phyloP scores from a whole-genome alignment of 805 yeast species.

The Starmerella sp. region DNA sequence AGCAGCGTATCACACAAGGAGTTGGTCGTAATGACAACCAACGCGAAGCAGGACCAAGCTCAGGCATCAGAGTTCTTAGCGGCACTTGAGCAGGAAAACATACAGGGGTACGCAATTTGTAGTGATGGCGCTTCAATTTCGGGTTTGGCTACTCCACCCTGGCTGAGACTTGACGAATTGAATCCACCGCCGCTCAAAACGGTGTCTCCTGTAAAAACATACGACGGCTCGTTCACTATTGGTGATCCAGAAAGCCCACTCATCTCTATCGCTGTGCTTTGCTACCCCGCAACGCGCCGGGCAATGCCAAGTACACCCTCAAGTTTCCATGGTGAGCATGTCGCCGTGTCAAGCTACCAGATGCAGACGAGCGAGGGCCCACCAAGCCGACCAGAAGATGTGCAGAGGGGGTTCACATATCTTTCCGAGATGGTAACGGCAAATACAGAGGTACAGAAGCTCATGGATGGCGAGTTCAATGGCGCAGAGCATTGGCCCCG shows the following conservation, averaged over 20 bases:
- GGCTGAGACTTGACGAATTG: neutral
- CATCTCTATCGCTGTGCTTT: slow-evolving; percentile 1
- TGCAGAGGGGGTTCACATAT: slow-evolving; percentile 14
- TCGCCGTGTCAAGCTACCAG: slow-evolving; percentile 8
- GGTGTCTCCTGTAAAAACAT: slow-evolving; percentile 3
- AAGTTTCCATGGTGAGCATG: slow-evolving; percentile 3
- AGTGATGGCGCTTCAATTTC: neutral
- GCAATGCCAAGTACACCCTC: slow-evolving; percentile 2
- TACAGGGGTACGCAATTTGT: neutral
- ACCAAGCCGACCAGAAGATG: neutral
- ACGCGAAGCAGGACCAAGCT: neutral
- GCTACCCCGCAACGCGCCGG: slow-evolving; percentile 12
- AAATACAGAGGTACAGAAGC: slow-evolving; percentile 7
- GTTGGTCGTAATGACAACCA: neutral
- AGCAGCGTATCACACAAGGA: neutral
- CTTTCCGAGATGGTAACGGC: slow-evolving; percentile 11
- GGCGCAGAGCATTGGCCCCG: slow-evolving; percentile 15
- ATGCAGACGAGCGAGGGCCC: slow-evolving; percentile 12
- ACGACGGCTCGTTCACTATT: slow-evolving; percentile 15
- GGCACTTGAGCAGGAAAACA: neutral
- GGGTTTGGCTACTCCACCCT: neutral
- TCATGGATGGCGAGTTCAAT: slow-evolving; percentile 18
- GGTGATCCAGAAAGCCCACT: slow-evolving; percentile 15
- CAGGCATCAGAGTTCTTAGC: neutral
- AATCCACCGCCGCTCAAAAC: neutral